Percentiles rank a stretch among this genome's conserved stretches.
These are phyloP conservation scores for Diospyros lotus DNA, from an alignment of 148 eudicot genomes.

Conservation along the genomic window DNA sequence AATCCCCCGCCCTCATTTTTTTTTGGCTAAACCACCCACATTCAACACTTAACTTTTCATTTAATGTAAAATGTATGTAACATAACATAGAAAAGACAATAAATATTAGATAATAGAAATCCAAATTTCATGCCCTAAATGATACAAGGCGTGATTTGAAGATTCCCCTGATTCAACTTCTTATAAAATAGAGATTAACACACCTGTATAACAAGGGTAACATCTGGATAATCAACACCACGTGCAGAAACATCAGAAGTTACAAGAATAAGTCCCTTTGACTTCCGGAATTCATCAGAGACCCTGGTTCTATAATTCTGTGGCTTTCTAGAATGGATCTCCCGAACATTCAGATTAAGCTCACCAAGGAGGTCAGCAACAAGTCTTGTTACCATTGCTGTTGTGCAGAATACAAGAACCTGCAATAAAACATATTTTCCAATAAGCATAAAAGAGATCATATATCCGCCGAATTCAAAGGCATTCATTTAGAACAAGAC, in stretches of 20 bases:
- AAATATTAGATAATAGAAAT: no score
- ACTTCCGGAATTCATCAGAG: constrained; percentile 88
- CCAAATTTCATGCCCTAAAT: no score
- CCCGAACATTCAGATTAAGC: constrained; percentile 91
- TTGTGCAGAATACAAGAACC: constrained; percentile 98
- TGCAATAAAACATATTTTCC: constrained; percentile 23
- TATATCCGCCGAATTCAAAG: not conserved
- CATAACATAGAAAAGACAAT: no score
- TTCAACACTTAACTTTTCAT: no score
- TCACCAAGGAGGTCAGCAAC: constrained; percentile 86
- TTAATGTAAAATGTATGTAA: no score
- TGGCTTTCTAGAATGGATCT: constrained; percentile 90
- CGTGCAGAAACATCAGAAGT: constrained; percentile 98
- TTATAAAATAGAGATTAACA: not conserved
- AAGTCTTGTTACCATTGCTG: constrained; percentile 95
- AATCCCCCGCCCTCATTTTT: no score
- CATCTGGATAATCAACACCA: constrained; percentile 99
- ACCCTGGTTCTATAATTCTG: constrained; percentile 88
- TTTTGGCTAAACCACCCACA: no score
- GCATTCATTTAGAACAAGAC: not conserved
- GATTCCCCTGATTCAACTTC: not conserved
- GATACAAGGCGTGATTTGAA: no score
- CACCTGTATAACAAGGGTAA: constrained; percentile 90
- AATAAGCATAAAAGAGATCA: not conserved
- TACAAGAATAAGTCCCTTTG: constrained; percentile 91